These are phyloP conservation scores for Camptophora hylomeconis DNA, from an alignment of 2,329 filamentous ascomycete species.

Conservation along the genomic window DNA sequence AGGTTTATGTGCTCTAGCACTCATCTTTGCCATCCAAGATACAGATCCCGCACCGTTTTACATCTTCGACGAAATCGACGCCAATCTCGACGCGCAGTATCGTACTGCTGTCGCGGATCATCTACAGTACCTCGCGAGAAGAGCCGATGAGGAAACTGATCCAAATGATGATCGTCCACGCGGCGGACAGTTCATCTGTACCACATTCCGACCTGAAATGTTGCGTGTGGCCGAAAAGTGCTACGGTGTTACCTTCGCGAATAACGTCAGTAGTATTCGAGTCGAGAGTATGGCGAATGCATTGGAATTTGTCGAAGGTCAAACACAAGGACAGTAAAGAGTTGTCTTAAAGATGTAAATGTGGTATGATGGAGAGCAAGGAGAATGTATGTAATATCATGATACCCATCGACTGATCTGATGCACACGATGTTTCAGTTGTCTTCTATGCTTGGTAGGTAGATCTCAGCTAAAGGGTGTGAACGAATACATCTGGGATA, in stretches of 20 bases:
- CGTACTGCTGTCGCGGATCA: constrained; percentile 88
- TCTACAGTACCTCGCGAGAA: constrained; percentile 62
- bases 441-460: too few relatives aligned
- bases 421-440: too few relatives aligned
- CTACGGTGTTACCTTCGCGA: constrained; percentile 82
- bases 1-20: constrained; percentile 89
- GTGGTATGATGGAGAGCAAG: too few relatives aligned
- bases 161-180: constrained; percentile 22
- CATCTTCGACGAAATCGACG: constrained; percentile 97
- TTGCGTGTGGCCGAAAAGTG: constrained; percentile 91
- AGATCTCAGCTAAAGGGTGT: too few relatives aligned
- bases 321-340: too few relatives aligned
- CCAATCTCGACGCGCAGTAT: constrained; percentile 95
- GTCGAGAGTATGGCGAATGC: constrained; percentile 80
- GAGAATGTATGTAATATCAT: too few relatives aligned
- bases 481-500: too few relatives aligned
- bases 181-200: constrained; percentile 84
- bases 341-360: too few relatives aligned
- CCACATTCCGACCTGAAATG: constrained; percentile 95
- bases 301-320: constrained; percentile 85
- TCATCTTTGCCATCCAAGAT: constrained; percentile 97
- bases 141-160: constrained; percentile 40
- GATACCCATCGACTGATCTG: too few relatives aligned
- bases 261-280: constrained; percentile 90
- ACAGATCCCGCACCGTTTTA: constrained; percentile 97